A percentile compares a stretch with the other conserved stretches of the same genome.
These are phyloP conservation scores for Symbiodinium pilosum DNA, from an alignment of 73 alveolate genomes.

Conservation along the genomic window DNA sequence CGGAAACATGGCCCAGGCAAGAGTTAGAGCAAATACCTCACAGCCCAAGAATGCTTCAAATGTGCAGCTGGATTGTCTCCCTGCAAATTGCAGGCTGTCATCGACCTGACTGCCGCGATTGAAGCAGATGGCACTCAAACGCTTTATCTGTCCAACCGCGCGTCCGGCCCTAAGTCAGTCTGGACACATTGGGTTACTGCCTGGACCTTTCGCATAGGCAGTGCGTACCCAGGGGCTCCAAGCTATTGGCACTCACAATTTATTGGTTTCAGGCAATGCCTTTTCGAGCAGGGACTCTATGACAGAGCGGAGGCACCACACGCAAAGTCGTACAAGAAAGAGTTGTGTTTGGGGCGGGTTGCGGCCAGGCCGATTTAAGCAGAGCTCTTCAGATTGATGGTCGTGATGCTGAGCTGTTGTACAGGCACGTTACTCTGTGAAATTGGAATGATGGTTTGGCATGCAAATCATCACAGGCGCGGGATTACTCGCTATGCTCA, in stretches of 20 bases:
- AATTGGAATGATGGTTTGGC: too few relatives aligned
- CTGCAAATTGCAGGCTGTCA: constrained; percentile 16
- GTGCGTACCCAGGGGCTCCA: too few relatives aligned
- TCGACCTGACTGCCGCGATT: constrained; percentile 74
- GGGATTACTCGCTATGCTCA: constrained; percentile 94
- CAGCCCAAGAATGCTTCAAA: too few relatives aligned
- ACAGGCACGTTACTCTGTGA: constrained; percentile 42
- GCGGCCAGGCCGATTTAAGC: constrained; percentile 82
- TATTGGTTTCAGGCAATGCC: constrained; percentile 37
- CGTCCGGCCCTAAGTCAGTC: background rate
- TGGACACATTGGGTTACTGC: background rate
- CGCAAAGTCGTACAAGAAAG: background rate
- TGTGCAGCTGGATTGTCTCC: background rate
- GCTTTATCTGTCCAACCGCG: constrained; percentile 73
- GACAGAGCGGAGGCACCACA: constrained; percentile 94
- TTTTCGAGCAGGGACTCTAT: constrained; percentile 84
- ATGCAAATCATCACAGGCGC: constrained; percentile 31
- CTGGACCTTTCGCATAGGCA: background rate
- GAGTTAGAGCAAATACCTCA: too few relatives aligned
- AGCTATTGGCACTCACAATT: too few relatives aligned
- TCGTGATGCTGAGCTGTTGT: constrained; percentile 66
- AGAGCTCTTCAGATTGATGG: constrained; percentile 90
- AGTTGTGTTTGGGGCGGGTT: background rate
- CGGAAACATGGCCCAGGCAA: constrained; percentile 87
- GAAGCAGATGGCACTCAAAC: constrained; percentile 94